These are phyloP conservation scores for Diplogelasinospora grovesii DNA, from an alignment of 495 filamentous ascomycete species.

Conservation along the genomic window DNA sequence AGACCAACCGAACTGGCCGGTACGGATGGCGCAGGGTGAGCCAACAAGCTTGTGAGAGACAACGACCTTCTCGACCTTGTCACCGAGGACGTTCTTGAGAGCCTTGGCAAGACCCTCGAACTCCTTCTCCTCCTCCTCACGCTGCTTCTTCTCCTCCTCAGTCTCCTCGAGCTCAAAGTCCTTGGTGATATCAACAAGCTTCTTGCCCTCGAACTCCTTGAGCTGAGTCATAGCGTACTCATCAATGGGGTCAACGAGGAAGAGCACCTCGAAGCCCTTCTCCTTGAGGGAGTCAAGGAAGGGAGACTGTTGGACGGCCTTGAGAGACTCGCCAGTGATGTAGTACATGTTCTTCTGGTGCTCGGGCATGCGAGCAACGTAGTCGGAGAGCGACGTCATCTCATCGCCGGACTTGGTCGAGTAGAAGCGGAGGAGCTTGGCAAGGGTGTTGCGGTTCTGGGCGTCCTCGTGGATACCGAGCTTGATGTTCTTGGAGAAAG, in stretches of 20 bases:
- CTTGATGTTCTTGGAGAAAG: conserved; percentile 99
- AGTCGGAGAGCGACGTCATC: conserved; percentile 87
- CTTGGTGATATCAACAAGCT: conserved; percentile 99
- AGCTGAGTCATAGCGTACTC: conserved; percentile 99
- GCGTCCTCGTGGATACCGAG: conserved; percentile 99
- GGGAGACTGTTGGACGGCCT: conserved; percentile 94
- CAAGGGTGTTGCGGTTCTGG: conserved; percentile 87
- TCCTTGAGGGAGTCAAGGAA: conserved; percentile 99
- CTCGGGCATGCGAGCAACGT: conserved; percentile 97
- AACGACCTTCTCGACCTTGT: conserved; percentile 99
- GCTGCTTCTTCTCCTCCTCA: conserved; percentile 96
- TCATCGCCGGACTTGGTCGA: conserved; percentile 98
- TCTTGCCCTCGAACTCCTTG: conserved; percentile 99
- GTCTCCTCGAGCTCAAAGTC: conserved; percentile 99
- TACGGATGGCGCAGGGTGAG: conserved; percentile 96
- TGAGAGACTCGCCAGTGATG: conserved; percentile 99
- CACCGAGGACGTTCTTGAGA: conserved; percentile 97
- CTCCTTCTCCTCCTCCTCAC: conserved; percentile 97
- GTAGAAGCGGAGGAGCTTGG: conserved; percentile 98
- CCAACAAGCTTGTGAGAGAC: conserved; percentile 96
- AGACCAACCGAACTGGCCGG: conserved; percentile 99
- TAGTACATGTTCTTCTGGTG: conserved; percentile 99
- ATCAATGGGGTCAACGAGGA: conserved; percentile 98
- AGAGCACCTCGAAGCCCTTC: conserved; percentile 99
- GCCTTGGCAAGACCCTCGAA: conserved; percentile 88